phyloP scores from a whole-genome alignment of 2,329 filamentous ascomycete species.

The Venturia pyrina region DNA sequence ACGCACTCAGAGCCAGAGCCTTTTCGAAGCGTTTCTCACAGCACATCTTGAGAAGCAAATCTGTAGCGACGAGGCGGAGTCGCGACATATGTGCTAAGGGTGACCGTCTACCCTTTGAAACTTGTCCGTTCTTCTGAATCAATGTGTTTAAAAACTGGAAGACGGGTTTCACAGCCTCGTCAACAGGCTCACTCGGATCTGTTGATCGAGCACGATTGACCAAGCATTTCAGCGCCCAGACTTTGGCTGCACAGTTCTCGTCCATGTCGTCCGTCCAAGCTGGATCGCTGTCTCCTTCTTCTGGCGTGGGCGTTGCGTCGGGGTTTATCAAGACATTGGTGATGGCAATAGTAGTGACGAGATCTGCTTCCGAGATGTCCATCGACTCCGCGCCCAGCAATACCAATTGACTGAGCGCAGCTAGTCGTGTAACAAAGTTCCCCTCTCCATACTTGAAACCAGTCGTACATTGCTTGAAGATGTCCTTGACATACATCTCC shows the following conservation, averaged over 20 bases:
- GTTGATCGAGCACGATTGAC: constrained; percentile 72
- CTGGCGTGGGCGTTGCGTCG: constrained; percentile 43
- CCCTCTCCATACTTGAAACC: constrained; percentile 62
- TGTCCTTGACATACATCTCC: constrained; percentile 75
- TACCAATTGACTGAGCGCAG: constrained; percentile 63
- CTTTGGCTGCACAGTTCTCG: constrained; percentile 74
- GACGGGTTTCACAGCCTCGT: constrained; percentile 51
- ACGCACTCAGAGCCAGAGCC: constrained; percentile 60
- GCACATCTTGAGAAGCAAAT: constrained; percentile 73
- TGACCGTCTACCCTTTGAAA: constrained; percentile 61
- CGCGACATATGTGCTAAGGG: constrained; percentile 68
- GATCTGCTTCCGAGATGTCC: constrained; percentile 57
- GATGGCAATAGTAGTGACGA: constrained; percentile 60
- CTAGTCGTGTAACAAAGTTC: constrained; percentile 65
- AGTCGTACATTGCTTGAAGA: constrained; percentile 66
- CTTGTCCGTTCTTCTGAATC: constrained; percentile 65
- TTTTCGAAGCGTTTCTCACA: constrained; percentile 66
- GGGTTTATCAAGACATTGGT: constrained; percentile 64
- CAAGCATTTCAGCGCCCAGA: constrained; percentile 71
- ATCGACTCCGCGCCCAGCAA: constrained; percentile 64
- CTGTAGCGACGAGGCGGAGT: constrained; percentile 73
- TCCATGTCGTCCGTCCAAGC: constrained; percentile 51
- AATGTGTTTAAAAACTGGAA: constrained; percentile 72
- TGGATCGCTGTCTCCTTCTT: constrained; percentile 34
- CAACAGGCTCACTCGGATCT: constrained; percentile 37